These are phyloP conservation scores for Talaromyces piceae DNA, from an alignment of 2,329 filamentous ascomycete species.

Conservation along the genomic window DNA sequence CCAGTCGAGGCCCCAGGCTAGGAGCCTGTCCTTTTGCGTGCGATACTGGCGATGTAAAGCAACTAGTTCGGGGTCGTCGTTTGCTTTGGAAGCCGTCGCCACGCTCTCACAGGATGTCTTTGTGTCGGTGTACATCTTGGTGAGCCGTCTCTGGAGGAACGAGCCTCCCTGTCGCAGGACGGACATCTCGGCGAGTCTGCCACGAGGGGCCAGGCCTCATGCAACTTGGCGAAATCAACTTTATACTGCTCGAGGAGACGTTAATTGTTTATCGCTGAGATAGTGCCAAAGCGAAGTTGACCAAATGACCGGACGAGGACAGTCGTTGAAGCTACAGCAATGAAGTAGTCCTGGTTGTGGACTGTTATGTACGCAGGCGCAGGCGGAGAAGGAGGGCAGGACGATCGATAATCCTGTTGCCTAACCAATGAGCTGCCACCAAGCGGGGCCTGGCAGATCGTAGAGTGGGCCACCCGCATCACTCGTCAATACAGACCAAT, in stretches of 20 bases:
- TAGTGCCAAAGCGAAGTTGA: background rate
- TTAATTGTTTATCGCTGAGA: background rate
- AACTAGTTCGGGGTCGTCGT: conserved; percentile 46
- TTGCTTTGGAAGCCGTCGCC: conserved; percentile 41
- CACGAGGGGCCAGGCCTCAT: background rate
- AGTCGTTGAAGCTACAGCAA: background rate
- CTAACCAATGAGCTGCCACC: conserved; percentile 22
- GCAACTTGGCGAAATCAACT: background rate
- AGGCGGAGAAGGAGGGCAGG: background rate
- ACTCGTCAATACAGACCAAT: background rate
- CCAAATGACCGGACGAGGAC: background rate
- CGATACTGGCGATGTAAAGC: conserved; percentile 53
- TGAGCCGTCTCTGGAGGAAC: conserved; percentile 44
- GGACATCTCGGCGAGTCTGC: conserved; percentile 34
- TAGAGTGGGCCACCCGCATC: background rate
- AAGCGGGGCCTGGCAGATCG: background rate
- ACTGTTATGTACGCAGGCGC: conserved; percentile 3
- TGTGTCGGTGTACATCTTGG: conserved; percentile 57
- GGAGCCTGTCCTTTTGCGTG: conserved; percentile 56
- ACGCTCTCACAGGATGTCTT: conserved; percentile 55
- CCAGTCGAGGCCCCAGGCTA: conserved; percentile 61
- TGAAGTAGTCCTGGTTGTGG: background rate
- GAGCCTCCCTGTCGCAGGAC: conserved; percentile 39
- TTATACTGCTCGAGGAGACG: background rate
- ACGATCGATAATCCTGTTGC: conserved; percentile 33